Percentiles rank a stretch among this genome's conserved stretches.
phyloP scores from a whole-genome alignment of 352 stramenopile species.

The Chrysophaeum taylorii region DNA sequence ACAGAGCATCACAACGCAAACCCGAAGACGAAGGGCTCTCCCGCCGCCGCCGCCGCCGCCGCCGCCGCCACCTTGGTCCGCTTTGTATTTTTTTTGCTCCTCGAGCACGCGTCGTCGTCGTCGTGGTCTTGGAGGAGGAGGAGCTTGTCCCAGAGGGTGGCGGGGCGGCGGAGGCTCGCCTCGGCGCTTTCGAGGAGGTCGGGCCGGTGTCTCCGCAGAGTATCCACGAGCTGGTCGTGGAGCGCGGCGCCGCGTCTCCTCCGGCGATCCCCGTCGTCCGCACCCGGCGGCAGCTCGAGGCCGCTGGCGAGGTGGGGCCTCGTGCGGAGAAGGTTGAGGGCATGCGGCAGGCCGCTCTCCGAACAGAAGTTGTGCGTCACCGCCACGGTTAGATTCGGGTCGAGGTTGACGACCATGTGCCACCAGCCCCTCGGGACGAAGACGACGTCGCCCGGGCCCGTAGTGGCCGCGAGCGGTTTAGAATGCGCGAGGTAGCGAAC shows the following conservation, averaged over 20 bases:
- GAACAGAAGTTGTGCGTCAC: constrained; percentile 84
- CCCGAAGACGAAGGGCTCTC: too few species aligned
- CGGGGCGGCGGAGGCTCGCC: too few species aligned
- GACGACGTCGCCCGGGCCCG: constrained; percentile 83
- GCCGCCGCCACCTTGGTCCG: too few species aligned
- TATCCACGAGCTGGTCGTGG: neutral
- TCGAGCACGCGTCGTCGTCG: too few species aligned
- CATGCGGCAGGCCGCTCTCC: neutral
- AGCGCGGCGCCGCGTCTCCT: neutral
- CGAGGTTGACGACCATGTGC: constrained; percentile 91
- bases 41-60: too few species aligned
- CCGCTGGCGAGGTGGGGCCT: neutral
- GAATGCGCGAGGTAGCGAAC: too few species aligned
- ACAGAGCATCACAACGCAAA: too few species aligned
- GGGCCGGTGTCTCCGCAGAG: neutral
- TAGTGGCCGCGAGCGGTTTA: constrained; percentile 72
- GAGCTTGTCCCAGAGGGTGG: too few species aligned
- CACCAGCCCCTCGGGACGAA: constrained; percentile 94
- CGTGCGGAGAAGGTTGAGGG: neutral
- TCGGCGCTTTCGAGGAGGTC: neutral
- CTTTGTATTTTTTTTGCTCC: too few species aligned
- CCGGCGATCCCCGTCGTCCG: neutral
- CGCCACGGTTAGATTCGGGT: constrained; percentile 70
- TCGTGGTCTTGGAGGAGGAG: too few species aligned
- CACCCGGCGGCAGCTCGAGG: neutral